phyloP scores from a whole-genome alignment of 257 asterid species.

The Solanum bukasovii region DNA sequence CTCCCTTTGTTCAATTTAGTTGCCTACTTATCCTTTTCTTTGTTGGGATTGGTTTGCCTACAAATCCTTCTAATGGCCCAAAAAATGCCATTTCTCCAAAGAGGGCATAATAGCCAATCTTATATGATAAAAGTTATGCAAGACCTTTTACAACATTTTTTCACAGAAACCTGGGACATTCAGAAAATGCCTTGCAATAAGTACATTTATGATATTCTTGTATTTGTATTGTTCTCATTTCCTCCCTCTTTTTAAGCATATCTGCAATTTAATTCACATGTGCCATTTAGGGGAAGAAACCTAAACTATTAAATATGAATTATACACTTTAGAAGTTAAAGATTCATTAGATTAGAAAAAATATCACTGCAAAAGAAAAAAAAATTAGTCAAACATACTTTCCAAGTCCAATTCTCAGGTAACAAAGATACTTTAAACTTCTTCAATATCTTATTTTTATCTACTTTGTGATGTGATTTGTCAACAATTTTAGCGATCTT shows the following conservation, averaged over 20 bases:
- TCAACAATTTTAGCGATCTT: background rate
- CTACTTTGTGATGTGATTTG: background rate
- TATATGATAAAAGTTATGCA: background rate
- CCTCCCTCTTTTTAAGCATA: background rate
- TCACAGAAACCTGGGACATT: background rate
- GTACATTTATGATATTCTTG: background rate
- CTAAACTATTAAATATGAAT: background rate
- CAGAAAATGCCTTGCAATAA: background rate
- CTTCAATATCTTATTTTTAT: background rate
- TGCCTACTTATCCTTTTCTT: background rate
- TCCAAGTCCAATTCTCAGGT: background rate
- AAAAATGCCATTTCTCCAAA: background rate
- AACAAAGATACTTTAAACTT: background rate
- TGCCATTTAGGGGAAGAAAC: background rate
- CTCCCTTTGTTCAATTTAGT: background rate
- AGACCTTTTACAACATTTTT: background rate
- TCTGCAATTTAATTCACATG: background rate
- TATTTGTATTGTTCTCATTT: background rate
- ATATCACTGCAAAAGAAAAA: background rate
- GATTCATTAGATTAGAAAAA: background rate
- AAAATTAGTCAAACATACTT: background rate
- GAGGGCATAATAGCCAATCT: background rate
- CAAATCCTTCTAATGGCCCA: background rate
- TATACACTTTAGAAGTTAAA: background rate
- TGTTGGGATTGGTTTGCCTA: background rate